phyloP scores from a whole-genome alignment of 352 stramenopile genomes.

The Elongisporangium undulatum region DNA sequence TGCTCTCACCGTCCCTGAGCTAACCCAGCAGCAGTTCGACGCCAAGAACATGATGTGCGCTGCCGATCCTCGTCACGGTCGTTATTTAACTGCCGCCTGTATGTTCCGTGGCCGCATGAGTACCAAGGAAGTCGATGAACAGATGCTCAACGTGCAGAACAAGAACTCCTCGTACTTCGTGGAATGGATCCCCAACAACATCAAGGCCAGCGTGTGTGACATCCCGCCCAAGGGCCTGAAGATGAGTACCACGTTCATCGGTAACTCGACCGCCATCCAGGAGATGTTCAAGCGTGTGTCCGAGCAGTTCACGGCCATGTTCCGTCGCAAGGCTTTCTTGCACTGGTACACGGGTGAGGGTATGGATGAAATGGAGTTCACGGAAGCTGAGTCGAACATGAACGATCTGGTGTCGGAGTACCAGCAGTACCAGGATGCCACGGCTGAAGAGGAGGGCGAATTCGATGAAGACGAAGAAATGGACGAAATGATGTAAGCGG shows the following conservation, averaged over 20 bases:
- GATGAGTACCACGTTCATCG: constrained; percentile 98
- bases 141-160: constrained; percentile 99
- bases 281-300: constrained; percentile 99
- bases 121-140: constrained; percentile 98
- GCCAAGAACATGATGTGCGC: constrained; percentile 99
- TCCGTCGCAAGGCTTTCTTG: constrained; percentile 99
- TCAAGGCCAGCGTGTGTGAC: constrained; percentile 99
- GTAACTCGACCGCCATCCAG: constrained; percentile 99
- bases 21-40: constrained; percentile 99
- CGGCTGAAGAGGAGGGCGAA: constrained; percentile 97
- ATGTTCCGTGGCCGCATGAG: constrained; percentile 99
- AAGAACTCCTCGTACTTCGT: constrained; percentile 99
- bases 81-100: constrained; percentile 98
- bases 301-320: constrained; percentile 99
- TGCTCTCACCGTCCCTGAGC: constrained; percentile 96
- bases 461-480: constrained; percentile 96
- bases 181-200: constrained; percentile 99
- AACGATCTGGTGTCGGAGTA: constrained; percentile 99
- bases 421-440: constrained; percentile 99
- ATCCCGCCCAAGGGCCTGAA: constrained; percentile 98
- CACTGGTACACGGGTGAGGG: constrained; percentile 99
- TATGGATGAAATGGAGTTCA: constrained; percentile 99
- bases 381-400: constrained; percentile 99
- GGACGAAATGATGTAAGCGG: constrained; percentile 91
- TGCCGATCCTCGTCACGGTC: constrained; percentile 97